Evolutionary conservation across 2,329 filamentous ascomycete species (phyloP), one percentile per base, ranked within the genome.

Genomic region (Zymoseptoria ardabiliae): DNA sequence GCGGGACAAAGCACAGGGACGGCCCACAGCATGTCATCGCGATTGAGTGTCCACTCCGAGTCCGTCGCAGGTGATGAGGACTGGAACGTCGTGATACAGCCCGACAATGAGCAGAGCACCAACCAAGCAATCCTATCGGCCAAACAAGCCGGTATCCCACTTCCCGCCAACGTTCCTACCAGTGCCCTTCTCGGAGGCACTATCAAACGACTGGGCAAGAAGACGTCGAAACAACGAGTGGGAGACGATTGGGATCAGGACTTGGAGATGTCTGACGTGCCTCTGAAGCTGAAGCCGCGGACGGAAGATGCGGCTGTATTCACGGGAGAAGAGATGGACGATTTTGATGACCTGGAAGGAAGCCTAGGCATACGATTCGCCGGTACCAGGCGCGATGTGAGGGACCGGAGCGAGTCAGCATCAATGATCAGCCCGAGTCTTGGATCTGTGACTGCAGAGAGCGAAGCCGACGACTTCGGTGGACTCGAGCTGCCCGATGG

Each of bases 341-440:
- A 96, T 62, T 85, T 96, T 66, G 92, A 89, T 61, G 86, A 97
- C 71, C 96, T 93, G 89, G 94, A 97, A 75, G 92, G 91, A 58
- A 97, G 92, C 72, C 80, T 97, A 60, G 91, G 93, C 48, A 96
- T 93, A 51, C 85, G 93, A 59, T 93, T 92, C 75, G 92, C 89
- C 48, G 93, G 93, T 51, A 96, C 91, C 13, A 83, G 86, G 65
- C 85, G 90, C 68, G 90, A 93, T 69, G 58, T 81, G n/a, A 85
- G 90, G 54, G 86, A 86, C 69, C 86, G 90, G 68, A 94, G 90
- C 77, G 96, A 91, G 0, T 93, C 91, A 19, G 85, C 88, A 41
- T 96, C 92, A 48, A 90, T 90, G 25, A 82, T 97, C 73, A 97
- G 93, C 71, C 93, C 94, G 13, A 97, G 92, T 72, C 83, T 96